Evolutionary conservation across 306 rosid species (phyloP), one percentile per base, ranked within the genome.

Genomic region (Vicia villosa): DNA sequence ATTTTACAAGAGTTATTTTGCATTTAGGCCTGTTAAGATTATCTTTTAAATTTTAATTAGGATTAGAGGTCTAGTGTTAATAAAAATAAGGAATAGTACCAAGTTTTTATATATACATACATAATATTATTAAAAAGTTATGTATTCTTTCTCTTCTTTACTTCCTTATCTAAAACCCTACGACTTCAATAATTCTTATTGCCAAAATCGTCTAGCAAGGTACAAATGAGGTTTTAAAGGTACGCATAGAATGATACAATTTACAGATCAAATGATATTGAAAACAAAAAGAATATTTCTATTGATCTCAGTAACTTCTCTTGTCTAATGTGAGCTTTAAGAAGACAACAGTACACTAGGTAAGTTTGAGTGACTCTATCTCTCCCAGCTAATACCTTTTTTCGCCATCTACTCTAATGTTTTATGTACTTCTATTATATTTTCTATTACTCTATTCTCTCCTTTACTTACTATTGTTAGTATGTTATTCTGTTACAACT

Each of bases 181-280:
- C 22, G 13, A 52, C 30, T 52, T 52, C 59, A 52, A 10, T 49
- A 16, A 15, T 42, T 63, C 6, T 24, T 73, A 8, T 73, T 63
- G 55, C 66, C 19, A 63, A 50, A 64, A 9, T 38, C 11, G n/a
- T 68, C 11, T 38, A 42, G 51, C 72, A 64, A 63, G 63, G 43
- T 34, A 45, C 46, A 38, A 41, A 37, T 61, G 67, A 61, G 67
- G 17, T 61, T 30, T 16, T 61, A 32, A 52, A 22, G 14, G 43
- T 51, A 32, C 13, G 5, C 21, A 26, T n/a, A 10, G 4, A 46
- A 46, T 46, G 52, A 46, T 15, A 46, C 21, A 54, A 2, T 54
- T 21, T 10, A 10, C 62, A 5, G 38, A 56, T 26, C 38, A 56
- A 24, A 24, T 21, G 62, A 38, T 26, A 55, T 12, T 55, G 37